A percentile compares a stretch with the other conserved stretches of the same genome.
Conservation (phyloP, 2,329 filamentous ascomycete genomes). For the Beauveria asiatica region DNA sequence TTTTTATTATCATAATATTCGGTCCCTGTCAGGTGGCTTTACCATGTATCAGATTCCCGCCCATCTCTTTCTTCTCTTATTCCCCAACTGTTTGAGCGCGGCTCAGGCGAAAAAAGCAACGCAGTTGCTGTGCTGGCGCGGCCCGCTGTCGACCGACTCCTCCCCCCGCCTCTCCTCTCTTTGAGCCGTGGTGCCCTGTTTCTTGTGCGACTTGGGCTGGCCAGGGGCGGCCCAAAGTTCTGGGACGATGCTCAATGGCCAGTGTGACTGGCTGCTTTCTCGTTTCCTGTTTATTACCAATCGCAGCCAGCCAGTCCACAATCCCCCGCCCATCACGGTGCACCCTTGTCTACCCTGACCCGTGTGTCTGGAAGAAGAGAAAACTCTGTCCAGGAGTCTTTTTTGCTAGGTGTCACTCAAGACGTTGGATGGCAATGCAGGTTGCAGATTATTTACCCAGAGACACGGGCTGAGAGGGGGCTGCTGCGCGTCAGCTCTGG, state of each 20-base stretch:
- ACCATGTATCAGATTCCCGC: neutral
- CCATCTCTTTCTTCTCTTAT: neutral
- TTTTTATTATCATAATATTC: too few relatives aligned
- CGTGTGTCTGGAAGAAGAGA: neutral
- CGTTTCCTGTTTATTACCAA: too few relatives aligned
- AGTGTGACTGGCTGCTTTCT: too few relatives aligned
- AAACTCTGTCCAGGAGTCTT: neutral
- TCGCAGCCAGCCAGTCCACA: too few relatives aligned
- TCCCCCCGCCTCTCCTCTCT: neutral
- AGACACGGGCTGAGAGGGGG: neutral
- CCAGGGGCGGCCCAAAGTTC: too few relatives aligned
- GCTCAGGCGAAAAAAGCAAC: neutral
- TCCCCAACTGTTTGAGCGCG: neutral
- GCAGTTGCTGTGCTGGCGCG: neutral
- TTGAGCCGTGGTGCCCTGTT: too few relatives aligned
- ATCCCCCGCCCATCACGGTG: too few relatives aligned
- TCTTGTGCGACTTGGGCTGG: neutral
- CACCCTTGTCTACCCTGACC: neutral
- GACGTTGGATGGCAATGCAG: neutral
- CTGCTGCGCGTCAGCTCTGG: neutral
- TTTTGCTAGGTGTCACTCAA: too few relatives aligned
- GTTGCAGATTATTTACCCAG: neutral
- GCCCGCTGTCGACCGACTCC: conserved; percentile 1
- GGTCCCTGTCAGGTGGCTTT: too few relatives aligned
- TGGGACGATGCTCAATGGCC: too few relatives aligned